Evolutionary conservation across 768 basidiomycete genomes (phyloP), one percentile per base, ranked within the genome.

Genomic region (Psilocybe tampanensis): DNA sequence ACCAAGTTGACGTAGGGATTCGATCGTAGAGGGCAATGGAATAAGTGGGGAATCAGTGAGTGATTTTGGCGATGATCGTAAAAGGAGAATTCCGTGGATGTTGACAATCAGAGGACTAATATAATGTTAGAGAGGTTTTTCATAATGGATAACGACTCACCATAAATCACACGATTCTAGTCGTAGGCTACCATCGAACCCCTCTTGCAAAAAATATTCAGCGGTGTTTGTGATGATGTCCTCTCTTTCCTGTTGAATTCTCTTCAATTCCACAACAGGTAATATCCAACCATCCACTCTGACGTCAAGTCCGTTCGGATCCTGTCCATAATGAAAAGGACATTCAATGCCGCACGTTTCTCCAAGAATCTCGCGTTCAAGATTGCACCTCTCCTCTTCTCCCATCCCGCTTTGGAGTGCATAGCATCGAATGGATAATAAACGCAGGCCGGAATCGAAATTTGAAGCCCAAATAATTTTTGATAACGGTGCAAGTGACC

Each of bases 201-300:
- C 74, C 13, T 79, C 76, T 26, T 48, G 52, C 2, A 64, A 66
- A 65, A 84, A 86, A 65, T 80, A 88, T 53, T 80, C 76, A 36
- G 77, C 66, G 2, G 66, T 59, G 0, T 75, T 66, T 0, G 65
- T 65, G n/a, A 76, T 69, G 32, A 88, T 70, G 9, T 71, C 71
- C 42, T 80, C 74, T 43, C 90, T 76, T 34, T 72, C 72, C 18
- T 82, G 76, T 45, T 74, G 71, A 2, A 93, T 71, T 48, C 94
- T 78, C 57, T 82, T 73, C 13, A 78, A 69, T 66, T 97, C 95
- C 24, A 89, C 55, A 3, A 86, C 70, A 3, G 92, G 89, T 61
- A 96, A 68, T 23, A 95, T 74, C 94, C 94, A 96, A 11, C 89
- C 92, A 70, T 96, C 92, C 23, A 86, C 72, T 43, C 70, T 60